These are phyloP conservation scores for Trichoderma asperellum DNA, from an alignment of 2,329 filamentous ascomycete species.

Conservation along the genomic window DNA sequence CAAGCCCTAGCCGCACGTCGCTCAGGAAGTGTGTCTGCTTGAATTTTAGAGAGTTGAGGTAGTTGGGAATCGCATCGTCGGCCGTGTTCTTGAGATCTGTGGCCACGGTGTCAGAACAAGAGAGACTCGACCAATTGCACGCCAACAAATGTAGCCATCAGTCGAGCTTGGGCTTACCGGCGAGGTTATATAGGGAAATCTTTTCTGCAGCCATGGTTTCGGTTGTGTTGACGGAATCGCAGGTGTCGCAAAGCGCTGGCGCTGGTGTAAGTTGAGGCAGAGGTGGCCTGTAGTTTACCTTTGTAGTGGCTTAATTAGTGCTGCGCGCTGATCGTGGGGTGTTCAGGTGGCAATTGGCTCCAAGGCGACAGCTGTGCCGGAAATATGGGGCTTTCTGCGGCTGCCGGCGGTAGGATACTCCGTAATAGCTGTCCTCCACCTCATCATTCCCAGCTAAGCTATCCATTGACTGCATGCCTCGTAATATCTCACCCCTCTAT, in stretches of 20 bases:
- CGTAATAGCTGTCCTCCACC: conserved; percentile 23
- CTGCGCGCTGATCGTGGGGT: conserved; percentile 20
- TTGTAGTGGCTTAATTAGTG: neutral
- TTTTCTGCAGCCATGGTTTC: conserved; percentile 52
- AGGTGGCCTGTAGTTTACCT: conserved; percentile 33
- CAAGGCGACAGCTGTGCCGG: neutral
- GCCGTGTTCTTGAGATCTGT: conserved; percentile 94
- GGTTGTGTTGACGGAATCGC: neutral
- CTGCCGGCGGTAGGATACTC: conserved; percentile 27
- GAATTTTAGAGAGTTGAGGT: conserved; percentile 87
- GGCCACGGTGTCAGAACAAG: conserved; percentile 25
- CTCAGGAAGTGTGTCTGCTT: conserved; percentile 77
- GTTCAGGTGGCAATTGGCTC: neutral
- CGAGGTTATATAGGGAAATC: conserved; percentile 69
- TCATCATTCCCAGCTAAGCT: neutral
- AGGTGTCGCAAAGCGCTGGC: neutral
- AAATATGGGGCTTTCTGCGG: conserved; percentile 2
- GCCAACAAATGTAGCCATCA: neutral
- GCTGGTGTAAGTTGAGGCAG: conserved; percentile 11
- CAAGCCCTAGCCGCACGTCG: conserved; percentile 81
- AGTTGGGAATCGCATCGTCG: conserved; percentile 92
- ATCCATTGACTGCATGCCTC: neutral
- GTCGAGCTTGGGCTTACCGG: conserved; percentile 52
- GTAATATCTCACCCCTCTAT: neutral
- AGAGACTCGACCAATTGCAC: neutral